A percentile compares a stretch with the other conserved stretches of the same genome.
Conservation (phyloP, 1,284 basidiomycete genomes). For the Puccinia novopanici region DNA sequence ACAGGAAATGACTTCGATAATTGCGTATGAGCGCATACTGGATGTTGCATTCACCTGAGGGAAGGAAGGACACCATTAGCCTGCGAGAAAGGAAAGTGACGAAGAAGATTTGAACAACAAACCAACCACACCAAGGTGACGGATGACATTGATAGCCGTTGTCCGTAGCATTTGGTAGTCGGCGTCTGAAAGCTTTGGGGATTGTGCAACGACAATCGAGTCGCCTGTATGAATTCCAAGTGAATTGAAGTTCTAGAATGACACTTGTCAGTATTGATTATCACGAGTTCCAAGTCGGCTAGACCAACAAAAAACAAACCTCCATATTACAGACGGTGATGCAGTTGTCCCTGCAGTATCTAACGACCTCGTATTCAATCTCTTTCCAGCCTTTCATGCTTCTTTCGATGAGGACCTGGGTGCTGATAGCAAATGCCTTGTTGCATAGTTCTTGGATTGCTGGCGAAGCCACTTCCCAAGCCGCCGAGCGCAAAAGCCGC, state of each 20-base stretch:
- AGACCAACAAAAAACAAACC: conserved; percentile 64
- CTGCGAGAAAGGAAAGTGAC: neutral
- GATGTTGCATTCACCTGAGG: conserved; percentile 87
- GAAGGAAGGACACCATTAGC: neutral
- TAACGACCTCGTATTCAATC: conserved; percentile 98
- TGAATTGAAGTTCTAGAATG: conserved; percentile 87
- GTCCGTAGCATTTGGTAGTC: conserved; percentile 99
- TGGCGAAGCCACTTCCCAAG: conserved; percentile 89
- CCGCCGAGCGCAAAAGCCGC: conserved; percentile 96
- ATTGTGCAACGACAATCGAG: conserved; percentile 97
- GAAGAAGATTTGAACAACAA: neutral
- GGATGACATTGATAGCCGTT: conserved; percentile 95
- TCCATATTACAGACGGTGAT: conserved; percentile 99
- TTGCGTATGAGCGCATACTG: conserved; percentile 99
- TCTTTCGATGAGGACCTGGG: conserved; percentile 95
- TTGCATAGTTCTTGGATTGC: conserved; percentile 83
- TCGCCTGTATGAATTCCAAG: conserved; percentile 98
- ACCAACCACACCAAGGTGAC: conserved; percentile 89
- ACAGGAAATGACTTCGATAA: conserved; percentile 99
- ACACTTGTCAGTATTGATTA: conserved; percentile 27
- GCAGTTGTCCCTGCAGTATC: conserved; percentile 94
- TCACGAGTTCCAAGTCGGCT: conserved; percentile 13
- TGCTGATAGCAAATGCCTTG: conserved; percentile 94
- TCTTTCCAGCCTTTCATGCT: conserved; percentile 99
- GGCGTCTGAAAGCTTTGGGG: conserved; percentile 92